Conservation (phyloP, 148 eudicot genomes). For the Vaccinium corymbosum region DNA sequence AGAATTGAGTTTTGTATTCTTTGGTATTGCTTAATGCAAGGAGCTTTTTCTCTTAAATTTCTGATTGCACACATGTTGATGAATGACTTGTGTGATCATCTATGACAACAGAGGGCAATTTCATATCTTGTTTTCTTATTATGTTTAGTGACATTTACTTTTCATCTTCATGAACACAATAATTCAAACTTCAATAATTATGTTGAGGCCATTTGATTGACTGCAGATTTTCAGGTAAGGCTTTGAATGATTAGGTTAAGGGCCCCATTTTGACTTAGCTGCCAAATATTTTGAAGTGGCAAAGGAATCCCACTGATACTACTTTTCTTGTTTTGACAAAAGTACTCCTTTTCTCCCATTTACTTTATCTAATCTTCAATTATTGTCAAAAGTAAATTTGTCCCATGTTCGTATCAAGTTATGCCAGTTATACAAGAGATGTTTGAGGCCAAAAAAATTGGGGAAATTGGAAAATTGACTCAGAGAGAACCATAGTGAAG, state of each 20-base stretch:
- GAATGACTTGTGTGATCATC: background rate
- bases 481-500: too few species aligned
- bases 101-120: background rate
- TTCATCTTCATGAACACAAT: background rate
- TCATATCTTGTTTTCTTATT: background rate
- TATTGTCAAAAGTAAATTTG: background rate
- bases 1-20: background rate
- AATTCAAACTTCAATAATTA: background rate
- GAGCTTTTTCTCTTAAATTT: background rate
- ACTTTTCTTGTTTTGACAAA: background rate
- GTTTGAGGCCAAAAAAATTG: background rate
- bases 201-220: background rate
- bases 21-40: background rate
- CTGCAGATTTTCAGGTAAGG: background rate
- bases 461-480: background rate
- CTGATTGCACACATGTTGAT: background rate
- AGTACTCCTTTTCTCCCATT: background rate
- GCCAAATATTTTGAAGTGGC: background rate
- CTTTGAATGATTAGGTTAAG: background rate
- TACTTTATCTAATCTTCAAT: background rate
- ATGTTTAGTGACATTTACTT: background rate
- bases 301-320: background rate
- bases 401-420: background rate
- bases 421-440: background rate
- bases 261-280: constrained; percentile 1